Evolutionary conservation across 305 asterid genomes (phyloP).

Genomic region (Fraxinus nigra): DNA sequence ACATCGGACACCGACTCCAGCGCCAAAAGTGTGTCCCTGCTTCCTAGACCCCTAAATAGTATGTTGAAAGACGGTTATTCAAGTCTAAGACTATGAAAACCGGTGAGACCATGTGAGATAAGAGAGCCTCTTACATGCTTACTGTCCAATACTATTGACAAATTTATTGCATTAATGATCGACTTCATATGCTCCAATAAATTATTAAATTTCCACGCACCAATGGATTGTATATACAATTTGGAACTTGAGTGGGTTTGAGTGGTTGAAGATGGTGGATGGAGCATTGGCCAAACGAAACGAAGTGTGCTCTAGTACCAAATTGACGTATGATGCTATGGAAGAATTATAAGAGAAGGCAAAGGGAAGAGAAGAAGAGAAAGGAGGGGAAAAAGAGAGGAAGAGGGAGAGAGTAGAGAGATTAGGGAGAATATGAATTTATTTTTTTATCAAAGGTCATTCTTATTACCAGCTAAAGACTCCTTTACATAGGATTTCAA

Average conservation of each 20-base stretch:
- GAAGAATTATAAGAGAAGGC: not conserved
- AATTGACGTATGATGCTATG: not conserved
- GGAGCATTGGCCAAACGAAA: not conserved
- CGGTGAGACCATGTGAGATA: not conserved
- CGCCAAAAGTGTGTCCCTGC: not conserved
- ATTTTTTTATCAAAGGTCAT: not conserved
- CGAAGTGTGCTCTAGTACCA: not conserved
- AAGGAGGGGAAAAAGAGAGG: not conserved
- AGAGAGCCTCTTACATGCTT: not conserved
- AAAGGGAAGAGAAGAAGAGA: not conserved
- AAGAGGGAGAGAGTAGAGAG: not conserved
- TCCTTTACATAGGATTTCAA: not conserved
- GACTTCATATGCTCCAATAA: not conserved
- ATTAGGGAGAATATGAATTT: not conserved
- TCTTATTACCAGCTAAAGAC: not conserved
- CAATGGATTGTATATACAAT: not conserved
- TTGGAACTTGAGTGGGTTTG: not conserved
- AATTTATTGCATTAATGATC: not conserved
- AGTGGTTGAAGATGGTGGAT: not conserved
- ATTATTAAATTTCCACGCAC: not conserved
- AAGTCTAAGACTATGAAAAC: not conserved
- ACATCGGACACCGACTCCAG: not conserved
- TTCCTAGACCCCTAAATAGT: not conserved
- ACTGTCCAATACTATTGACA: not conserved
- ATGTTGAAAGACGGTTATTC: not conserved